Percentiles rank a stretch among this genome's conserved stretches.
These are phyloP conservation scores for Dillenia suffruticosa DNA, from an alignment of 164 flowering plant species.

Conservation along the genomic window DNA sequence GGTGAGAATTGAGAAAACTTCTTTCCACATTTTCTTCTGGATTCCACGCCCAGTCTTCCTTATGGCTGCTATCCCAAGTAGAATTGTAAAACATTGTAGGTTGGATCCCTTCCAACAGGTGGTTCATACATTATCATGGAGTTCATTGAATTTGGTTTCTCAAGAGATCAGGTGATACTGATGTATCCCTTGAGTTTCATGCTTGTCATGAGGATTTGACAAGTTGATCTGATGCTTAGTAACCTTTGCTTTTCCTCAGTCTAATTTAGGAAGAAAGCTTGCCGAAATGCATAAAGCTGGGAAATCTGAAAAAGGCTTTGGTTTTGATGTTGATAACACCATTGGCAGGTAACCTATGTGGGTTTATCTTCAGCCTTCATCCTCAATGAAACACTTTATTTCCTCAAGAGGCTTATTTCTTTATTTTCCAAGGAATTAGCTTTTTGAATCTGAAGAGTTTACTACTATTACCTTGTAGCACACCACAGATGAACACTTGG, in stretches of 20 bases:
- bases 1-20: slow-evolving; percentile 28
- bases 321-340: slow-evolving; percentile 85
- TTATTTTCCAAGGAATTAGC: not conserved
- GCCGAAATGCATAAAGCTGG: slow-evolving; percentile 97
- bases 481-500: slow-evolving; percentile 96
- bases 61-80: not conserved
- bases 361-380: not conserved
- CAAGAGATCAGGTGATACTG: slow-evolving; percentile 74
- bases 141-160: slow-evolving; percentile 78
- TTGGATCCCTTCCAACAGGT: slow-evolving; percentile 74
- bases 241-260: slow-evolving; percentile 30
- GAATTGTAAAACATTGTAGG: slow-evolving; percentile 36
- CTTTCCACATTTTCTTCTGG: not conserved
- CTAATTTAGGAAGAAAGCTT: slow-evolving; percentile 79
- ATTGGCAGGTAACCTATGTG: slow-evolving; percentile 73
- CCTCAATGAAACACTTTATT: not conserved
- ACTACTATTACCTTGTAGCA: slow-evolving; percentile 35
- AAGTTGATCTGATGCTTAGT: not conserved
- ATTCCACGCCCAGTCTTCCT: not conserved
- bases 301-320: slow-evolving; percentile 77
- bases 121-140: slow-evolving; percentile 98
- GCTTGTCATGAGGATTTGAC: too few species aligned
- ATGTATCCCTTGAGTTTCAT: not conserved
- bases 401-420: not conserved
- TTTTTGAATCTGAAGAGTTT: slow-evolving; percentile 1